phyloP scores from a whole-genome alignment of 805 yeast species.

The Candida montana region DNA sequence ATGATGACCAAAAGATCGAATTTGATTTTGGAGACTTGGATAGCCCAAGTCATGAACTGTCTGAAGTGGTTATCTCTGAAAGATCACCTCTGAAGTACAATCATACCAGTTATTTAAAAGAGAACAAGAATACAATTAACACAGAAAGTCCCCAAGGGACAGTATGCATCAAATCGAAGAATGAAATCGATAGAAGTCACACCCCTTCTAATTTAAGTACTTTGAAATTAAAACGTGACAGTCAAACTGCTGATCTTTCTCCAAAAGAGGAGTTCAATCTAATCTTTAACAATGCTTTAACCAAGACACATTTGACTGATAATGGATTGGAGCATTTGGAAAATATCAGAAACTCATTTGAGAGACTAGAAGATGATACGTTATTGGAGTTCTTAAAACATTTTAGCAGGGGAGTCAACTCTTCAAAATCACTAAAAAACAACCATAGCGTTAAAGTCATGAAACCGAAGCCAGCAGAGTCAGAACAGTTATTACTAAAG shows the following conservation, averaged over 20 bases:
- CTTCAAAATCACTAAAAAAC: background rate
- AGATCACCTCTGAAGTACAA: slow-evolving; percentile 14
- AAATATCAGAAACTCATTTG: slow-evolving; percentile 13
- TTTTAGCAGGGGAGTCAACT: slow-evolving; percentile 5
- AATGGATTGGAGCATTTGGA: slow-evolving; percentile 14
- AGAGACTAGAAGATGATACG: slow-evolving; percentile 14
- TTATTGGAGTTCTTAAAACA: slow-evolving; percentile 7
- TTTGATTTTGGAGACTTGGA: slow-evolving; percentile 24
- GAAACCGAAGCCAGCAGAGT: slow-evolving; percentile 18
- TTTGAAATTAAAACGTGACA: background rate
- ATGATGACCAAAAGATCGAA: slow-evolving; percentile 5
- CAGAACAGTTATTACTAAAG: slow-evolving; percentile 40
- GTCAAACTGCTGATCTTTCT: background rate
- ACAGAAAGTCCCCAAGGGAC: background rate
- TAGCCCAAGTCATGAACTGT: slow-evolving; percentile 1
- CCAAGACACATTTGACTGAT: slow-evolving; percentile 9
- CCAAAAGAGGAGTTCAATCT: slow-evolving; percentile 5
- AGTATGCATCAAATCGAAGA: background rate
- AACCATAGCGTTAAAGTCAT: background rate
- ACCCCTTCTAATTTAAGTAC: slow-evolving; percentile 2
- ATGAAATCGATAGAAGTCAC: no score
- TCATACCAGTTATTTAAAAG: slow-evolving; percentile 3
- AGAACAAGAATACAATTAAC: slow-evolving; percentile 10
- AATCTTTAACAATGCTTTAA: slow-evolving; percentile 8
- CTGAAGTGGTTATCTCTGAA: slow-evolving; percentile 21